These are phyloP conservation scores for Ampelocalamus luodianensis DNA, from an alignment of 176 grass and related monocot species.

Conservation along the genomic window DNA sequence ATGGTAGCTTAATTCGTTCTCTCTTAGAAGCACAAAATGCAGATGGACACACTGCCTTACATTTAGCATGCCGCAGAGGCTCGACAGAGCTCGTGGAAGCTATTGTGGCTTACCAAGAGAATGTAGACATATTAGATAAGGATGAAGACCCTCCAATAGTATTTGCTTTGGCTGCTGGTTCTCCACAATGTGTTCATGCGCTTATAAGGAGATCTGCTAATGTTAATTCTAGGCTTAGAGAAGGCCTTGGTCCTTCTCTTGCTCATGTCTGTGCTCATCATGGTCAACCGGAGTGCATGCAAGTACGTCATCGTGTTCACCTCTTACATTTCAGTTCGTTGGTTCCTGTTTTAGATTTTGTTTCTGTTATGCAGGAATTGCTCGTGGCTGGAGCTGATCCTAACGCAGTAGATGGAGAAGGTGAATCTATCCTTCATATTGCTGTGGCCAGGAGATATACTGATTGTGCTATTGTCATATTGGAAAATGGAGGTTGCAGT, in stretches of 20 bases:
- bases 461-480: constrained; percentile 91
- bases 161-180: constrained; percentile 93
- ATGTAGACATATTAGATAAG: constrained; percentile 95
- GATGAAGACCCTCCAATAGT: constrained; percentile 92
- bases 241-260: constrained; percentile 84
- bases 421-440: constrained; percentile 92
- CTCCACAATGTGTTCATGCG: constrained; percentile 78
- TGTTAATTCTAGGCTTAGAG: constrained; percentile 79
- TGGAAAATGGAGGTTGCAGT: constrained; percentile 96
- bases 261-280: constrained; percentile 95
- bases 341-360: constrained; percentile 39
- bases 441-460: constrained; percentile 85
- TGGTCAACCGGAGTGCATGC: constrained; percentile 98
- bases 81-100: constrained; percentile 85
- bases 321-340: constrained; percentile 22
- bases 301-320: constrained; percentile 50
- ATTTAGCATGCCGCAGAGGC: constrained; percentile 89
- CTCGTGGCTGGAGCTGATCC: constrained; percentile 90
- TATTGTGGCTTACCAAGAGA: constrained; percentile 86
- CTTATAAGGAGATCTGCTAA: constrained; percentile 77
- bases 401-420: constrained; percentile 90
- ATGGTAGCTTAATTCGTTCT: constrained; percentile 63
- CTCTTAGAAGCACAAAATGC: constrained; percentile 88
- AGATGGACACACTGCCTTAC: constrained; percentile 86
- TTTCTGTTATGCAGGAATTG: constrained; percentile 71